These are phyloP conservation scores for Albophoma yamanashiensis DNA, from an alignment of 2,329 filamentous ascomycete species.

Conservation along the genomic window DNA sequence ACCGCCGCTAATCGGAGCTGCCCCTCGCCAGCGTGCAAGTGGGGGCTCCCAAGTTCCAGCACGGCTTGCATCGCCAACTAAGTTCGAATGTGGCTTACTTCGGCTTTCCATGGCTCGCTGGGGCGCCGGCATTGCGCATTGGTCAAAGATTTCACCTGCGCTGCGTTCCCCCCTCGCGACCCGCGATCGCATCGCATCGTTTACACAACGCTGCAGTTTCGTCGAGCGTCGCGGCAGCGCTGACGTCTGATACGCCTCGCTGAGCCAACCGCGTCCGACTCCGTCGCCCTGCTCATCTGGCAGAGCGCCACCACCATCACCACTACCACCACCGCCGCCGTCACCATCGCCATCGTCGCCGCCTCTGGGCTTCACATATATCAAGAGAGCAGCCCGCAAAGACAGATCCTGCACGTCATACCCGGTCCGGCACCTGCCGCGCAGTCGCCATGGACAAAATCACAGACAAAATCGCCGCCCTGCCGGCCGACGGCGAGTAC, in stretches of 20 bases:
- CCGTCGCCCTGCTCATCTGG: background rate
- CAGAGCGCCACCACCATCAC: too few relatives aligned
- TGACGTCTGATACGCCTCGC: background rate
- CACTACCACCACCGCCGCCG: background rate
- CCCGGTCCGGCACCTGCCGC: background rate
- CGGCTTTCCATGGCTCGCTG: constrained; percentile 2
- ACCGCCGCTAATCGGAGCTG: background rate
- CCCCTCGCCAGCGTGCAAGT: background rate
- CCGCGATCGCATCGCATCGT: background rate
- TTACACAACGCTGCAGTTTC: background rate
- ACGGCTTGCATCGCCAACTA: background rate
- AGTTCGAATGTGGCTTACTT: constrained; percentile 3
- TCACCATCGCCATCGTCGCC: background rate
- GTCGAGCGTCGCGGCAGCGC: background rate
- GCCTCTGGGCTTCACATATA: background rate
- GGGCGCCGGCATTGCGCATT: background rate
- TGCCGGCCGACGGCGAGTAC: constrained; percentile 73
- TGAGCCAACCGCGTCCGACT: background rate
- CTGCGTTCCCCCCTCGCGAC: background rate
- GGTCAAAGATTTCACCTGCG: background rate
- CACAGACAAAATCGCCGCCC: constrained; percentile 85
- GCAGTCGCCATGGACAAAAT: constrained; percentile 62
- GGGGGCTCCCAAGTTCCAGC: background rate
- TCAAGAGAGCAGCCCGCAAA: background rate
- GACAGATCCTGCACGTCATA: background rate